phyloP scores from a whole-genome alignment of 768 basidiomycete species.

The Mycena kentingensis region DNA sequence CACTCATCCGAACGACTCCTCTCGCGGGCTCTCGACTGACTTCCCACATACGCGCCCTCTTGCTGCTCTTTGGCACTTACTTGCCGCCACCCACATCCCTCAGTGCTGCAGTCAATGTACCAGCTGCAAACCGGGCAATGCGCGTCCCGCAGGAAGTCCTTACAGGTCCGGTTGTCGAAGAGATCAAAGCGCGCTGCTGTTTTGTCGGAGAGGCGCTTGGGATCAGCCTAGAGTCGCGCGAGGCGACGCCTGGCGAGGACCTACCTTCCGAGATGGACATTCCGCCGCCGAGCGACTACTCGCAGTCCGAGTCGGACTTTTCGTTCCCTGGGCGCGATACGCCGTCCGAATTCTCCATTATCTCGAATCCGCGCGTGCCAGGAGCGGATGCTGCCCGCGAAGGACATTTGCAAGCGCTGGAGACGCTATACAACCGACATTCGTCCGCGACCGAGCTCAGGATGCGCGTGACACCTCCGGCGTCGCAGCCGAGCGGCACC shows the following conservation, averaged over 20 bases:
- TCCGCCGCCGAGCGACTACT: slow-evolving; percentile 49
- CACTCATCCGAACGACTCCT: slow-evolving; percentile 81
- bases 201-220: slow-evolving; percentile 76
- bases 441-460: slow-evolving; percentile 77
- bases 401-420: slow-evolving; percentile 62
- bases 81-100: slow-evolving; percentile 78
- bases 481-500: slow-evolving; percentile 65
- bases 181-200: slow-evolving; percentile 87
- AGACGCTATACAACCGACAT: slow-evolving; percentile 70
- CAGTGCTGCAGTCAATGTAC: slow-evolving; percentile 62
- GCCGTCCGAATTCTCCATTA: slow-evolving; percentile 61
- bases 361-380: slow-evolving; percentile 45
- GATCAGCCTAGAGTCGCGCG: slow-evolving; percentile 33
- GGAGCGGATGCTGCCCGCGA: slow-evolving; percentile 42
- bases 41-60: slow-evolving; percentile 75
- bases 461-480: slow-evolving; percentile 68
- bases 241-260: slow-evolving; percentile 36
- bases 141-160: slow-evolving; percentile 80
- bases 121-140: slow-evolving; percentile 60
- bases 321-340: slow-evolving; percentile 56
- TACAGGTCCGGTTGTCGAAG: slow-evolving; percentile 80
- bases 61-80: slow-evolving; percentile 83
- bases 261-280: slow-evolving; percentile 41
- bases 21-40: slow-evolving; percentile 83
- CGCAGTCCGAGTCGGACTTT: slow-evolving; percentile 70